Evolutionary conservation across 140 eudicot genomes (phyloP).

Genomic region (Erigeron philadelphicus): DNA sequence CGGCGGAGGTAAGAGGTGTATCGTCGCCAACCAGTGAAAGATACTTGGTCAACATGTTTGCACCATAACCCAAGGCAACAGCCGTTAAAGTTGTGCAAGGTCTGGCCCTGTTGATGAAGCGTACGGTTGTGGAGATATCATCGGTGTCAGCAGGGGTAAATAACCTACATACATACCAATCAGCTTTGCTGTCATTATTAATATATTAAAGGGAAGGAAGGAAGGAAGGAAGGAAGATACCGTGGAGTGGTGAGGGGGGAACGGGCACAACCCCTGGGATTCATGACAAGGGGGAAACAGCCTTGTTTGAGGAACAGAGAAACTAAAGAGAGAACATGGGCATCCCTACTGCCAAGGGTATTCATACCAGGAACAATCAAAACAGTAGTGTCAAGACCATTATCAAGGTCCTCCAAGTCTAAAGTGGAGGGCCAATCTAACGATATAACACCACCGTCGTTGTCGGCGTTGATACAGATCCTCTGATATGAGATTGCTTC

Average conservation of each 20-base stretch:
- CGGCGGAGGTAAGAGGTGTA: constrained; percentile 92
- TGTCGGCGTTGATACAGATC: constrained; percentile 56
- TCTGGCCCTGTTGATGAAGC: constrained; percentile 62
- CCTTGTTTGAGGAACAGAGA: constrained; percentile 53
- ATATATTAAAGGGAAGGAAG: not conserved
- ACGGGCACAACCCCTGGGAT: constrained; percentile 84
- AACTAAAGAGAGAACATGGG: constrained; percentile 45
- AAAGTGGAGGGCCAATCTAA: constrained; percentile 85
- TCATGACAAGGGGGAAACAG: constrained; percentile 77
- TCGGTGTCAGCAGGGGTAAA: constrained; percentile 98
- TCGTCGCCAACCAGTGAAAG: constrained; percentile 70
- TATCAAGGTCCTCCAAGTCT: constrained; percentile 46
- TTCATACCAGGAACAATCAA: constrained; percentile 62
- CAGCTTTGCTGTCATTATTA: not conserved
- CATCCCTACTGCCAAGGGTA: constrained; percentile 64
- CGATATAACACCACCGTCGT: constrained; percentile 83
- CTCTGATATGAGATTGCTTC: constrained; percentile 50
- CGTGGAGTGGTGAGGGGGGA: constrained; percentile 62
- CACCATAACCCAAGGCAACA: constrained; percentile 90
- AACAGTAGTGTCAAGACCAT: constrained; percentile 62
- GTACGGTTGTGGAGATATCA: constrained; percentile 70
- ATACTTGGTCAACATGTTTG: constrained; percentile 88
- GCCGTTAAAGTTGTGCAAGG: constrained; percentile 84
- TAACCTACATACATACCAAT: constrained; percentile 41
- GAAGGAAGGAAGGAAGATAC: constrained; percentile 6